Evolutionary conservation across 768 basidiomycete species (phyloP).

Genomic region (Boletus insuetus): DNA sequence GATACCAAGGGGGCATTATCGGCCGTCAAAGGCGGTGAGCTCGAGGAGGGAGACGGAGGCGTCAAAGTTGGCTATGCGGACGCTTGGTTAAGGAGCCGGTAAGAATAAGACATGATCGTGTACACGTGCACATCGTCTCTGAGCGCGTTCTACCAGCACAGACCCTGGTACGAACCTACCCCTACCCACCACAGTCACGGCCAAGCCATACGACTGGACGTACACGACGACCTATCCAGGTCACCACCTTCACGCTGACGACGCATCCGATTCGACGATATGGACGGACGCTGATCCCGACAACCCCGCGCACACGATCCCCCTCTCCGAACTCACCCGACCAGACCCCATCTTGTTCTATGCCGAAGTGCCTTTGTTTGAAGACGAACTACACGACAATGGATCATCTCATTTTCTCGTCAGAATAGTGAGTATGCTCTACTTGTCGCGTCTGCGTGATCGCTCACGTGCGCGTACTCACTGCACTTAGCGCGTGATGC

Average conservation of each 20-base stretch:
- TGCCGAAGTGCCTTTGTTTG: constrained; percentile 90
- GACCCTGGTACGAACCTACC: constrained; percentile 60
- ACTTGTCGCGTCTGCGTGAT: neutral
- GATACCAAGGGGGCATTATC: constrained; percentile 64
- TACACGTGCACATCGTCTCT: constrained; percentile 11
- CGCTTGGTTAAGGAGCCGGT: constrained; percentile 91
- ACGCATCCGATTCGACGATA: constrained; percentile 17
- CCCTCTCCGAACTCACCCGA: constrained; percentile 78
- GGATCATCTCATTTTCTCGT: constrained; percentile 83
- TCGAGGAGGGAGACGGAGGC: constrained; percentile 79
- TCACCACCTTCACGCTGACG: constrained; percentile 29
- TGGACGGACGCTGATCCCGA: constrained; percentile 60
- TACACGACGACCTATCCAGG: constrained; percentile 90
- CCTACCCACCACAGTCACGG: constrained; percentile 66
- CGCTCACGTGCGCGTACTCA: neutral
- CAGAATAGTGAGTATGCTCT: constrained; percentile 66
- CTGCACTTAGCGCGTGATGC: constrained; percentile 84
- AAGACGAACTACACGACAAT: constrained; percentile 97
- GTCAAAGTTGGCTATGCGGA: constrained; percentile 96
- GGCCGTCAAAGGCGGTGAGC: constrained; percentile 72
- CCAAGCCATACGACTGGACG: constrained; percentile 97
- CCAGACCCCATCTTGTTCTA: constrained; percentile 98
- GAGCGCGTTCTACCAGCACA: constrained; percentile 47
- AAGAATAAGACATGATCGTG: neutral
- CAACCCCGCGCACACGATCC: constrained; percentile 64